These are phyloP conservation scores for Persicaria tinctoria DNA, from an alignment of 148 eudicot species.

Conservation along the genomic window DNA sequence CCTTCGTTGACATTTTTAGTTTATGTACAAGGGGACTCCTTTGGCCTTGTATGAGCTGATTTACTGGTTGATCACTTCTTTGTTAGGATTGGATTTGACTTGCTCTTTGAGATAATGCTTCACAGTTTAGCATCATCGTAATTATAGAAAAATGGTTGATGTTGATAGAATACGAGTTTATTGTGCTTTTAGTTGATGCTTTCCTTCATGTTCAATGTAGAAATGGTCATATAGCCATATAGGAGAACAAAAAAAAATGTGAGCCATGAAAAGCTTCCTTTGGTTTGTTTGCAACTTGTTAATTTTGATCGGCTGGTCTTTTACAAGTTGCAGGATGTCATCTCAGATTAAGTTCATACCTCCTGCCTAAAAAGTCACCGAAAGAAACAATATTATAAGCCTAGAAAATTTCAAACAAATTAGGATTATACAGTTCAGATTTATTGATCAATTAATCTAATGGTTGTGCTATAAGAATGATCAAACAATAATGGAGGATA, in stretches of 20 bases:
- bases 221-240: neutral
- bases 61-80: neutral
- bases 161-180: neutral
- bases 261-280: neutral
- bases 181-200: neutral
- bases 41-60: neutral
- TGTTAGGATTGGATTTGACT: neutral
- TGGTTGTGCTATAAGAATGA: neutral
- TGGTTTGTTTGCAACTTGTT: neutral
- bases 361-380: neutral
- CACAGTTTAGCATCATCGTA: neutral
- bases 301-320: neutral
- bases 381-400: neutral
- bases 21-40: neutral
- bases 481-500: conserved; percentile 9
- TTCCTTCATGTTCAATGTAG: neutral
- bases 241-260: neutral
- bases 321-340: neutral
- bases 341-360: neutral
- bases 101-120: neutral
- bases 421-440: neutral
- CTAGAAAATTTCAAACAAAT: neutral
- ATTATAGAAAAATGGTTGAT: neutral
- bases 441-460: neutral
- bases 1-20: neutral